phyloP scores from a whole-genome alignment of 257 asterid species.

The Nemophila menziesii region DNA sequence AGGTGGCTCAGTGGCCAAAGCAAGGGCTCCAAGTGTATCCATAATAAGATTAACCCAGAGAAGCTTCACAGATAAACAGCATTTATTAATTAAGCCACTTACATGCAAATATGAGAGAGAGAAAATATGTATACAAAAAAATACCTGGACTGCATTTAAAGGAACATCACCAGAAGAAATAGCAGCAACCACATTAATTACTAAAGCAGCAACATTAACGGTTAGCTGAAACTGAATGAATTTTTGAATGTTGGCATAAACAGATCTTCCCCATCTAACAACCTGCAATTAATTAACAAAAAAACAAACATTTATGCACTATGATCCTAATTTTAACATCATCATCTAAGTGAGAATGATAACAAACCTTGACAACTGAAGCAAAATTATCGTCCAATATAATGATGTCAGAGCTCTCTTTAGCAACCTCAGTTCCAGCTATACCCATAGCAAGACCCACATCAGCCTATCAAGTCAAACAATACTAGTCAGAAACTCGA shows the following conservation, averaged over 20 bases:
- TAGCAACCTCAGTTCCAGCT: slow-evolving; percentile 96
- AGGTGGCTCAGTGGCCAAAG: slow-evolving; percentile 93
- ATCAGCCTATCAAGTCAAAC: slow-evolving; percentile 57
- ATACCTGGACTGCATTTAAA: slow-evolving; percentile 91
- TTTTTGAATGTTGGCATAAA: slow-evolving; percentile 90
- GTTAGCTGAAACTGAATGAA: slow-evolving; percentile 95
- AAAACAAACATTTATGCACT: slow-evolving; percentile 1
- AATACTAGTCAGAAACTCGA: neutral
- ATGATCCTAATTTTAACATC: neutral
- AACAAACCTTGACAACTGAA: slow-evolving; percentile 84
- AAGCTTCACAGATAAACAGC: slow-evolving; percentile 36
- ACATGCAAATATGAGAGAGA: slow-evolving; percentile 2
- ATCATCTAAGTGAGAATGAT: slow-evolving; percentile 2
- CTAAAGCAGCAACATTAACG: slow-evolving; percentile 85
- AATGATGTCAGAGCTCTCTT: slow-evolving; percentile 95
- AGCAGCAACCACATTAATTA: slow-evolving; percentile 90
- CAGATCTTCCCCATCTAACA: slow-evolving; percentile 98
- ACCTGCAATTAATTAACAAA: slow-evolving; percentile 40
- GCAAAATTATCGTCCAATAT: slow-evolving; percentile 90
- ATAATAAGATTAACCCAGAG: slow-evolving; percentile 98
- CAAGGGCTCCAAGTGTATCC: slow-evolving; percentile 98
- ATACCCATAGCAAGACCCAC: slow-evolving; percentile 99
- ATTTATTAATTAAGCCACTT: slow-evolving; percentile 1
- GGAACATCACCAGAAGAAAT: slow-evolving; percentile 87
- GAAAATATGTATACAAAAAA: slow-evolving; percentile 11